Percentiles rank a stretch among this genome's conserved stretches.
Conservation (phyloP, 257 asterid species). For the Ajuga chamaepitys region DNA sequence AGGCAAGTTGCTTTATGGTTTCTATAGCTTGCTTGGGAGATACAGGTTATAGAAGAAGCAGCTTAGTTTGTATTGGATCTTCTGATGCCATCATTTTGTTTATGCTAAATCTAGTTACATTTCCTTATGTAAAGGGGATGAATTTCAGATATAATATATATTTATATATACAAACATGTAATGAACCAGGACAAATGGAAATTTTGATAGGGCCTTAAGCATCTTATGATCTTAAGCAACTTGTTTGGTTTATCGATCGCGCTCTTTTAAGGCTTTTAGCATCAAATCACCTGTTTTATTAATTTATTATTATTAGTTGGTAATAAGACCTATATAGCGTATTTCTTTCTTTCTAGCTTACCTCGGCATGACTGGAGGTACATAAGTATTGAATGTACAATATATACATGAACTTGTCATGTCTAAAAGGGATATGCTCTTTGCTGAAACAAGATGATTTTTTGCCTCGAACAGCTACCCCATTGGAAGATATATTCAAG, state of each 20-base stretch:
- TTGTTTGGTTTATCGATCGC: too few relatives aligned
- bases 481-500: conserved; percentile 92
- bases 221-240: too few relatives aligned
- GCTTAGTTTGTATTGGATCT: not conserved
- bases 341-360: too few relatives aligned
- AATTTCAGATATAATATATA: not conserved
- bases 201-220: not conserved
- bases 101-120: not conserved
- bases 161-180: not conserved
- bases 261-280: not conserved
- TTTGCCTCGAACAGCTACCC: conserved; percentile 88
- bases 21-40: not conserved
- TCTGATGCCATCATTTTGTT: not conserved
- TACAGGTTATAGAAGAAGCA: not conserved
- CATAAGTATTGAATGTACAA: not conserved
- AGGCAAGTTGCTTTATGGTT: conserved; percentile 39
- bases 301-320: not conserved
- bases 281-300: not conserved
- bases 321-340: too few relatives aligned
- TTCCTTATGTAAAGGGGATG: not conserved
- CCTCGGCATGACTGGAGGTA: not conserved
- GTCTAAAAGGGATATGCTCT: not conserved
- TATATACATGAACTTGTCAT: not conserved
- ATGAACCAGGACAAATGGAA: not conserved
- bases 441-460: conserved; percentile 67